Evolutionary conservation across 352 stramenopile genomes (phyloP), one percentile per base, ranked within the genome.

Genomic region (Phytopythium mirpurense): DNA sequence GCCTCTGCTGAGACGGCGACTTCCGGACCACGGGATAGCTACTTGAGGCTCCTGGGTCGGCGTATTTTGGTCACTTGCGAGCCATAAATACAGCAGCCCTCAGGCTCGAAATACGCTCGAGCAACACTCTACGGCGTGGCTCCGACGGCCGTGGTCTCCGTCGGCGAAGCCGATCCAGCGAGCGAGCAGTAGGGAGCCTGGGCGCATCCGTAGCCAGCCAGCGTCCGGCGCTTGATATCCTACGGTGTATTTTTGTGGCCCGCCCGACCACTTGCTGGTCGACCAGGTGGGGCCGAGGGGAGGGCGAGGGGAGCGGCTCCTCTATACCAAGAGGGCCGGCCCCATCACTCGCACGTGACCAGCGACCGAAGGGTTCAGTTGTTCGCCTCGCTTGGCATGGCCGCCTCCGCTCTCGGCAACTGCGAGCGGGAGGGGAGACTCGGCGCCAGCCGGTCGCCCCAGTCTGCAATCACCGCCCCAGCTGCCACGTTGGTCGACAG

Each of bases 381-480:
- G 5, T 38, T 11, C 26, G n/a, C 47, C 19, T 16, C 12, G 6
- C 2, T n/a, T n/a, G n/a, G 31, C 34, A 43, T 42, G 21, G 21
- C 14, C 15, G 6, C 29, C 24, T 12, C 12, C n/a, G 34, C 37
- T 10, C 9, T 4, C 48, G 24, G 45, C 35, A 54, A 44, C 35
- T 54, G 48, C 48, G 34, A 6, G 48, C 35, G 34, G 48, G 34
- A 34, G 24, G 34, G n/a, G n/a, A n/a, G n/a, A 21, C n/a, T 14
- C 35, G 15, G 5, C 31, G 34, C 21, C 48, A 54, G 32, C 48
- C 36, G 48, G 31, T 35, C 38, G 34, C 43, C 62, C 54, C 65
- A 78, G 68, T 74, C 67, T 78, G 68, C 62, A 64, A 78, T 74
- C 62, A 38, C 59, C 51, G 7, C 27, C 36, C 46, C 32, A 48